These are phyloP conservation scores for Magnusiomyces suaveolens DNA, from an alignment of 1,139 yeast genomes.

Conservation along the genomic window DNA sequence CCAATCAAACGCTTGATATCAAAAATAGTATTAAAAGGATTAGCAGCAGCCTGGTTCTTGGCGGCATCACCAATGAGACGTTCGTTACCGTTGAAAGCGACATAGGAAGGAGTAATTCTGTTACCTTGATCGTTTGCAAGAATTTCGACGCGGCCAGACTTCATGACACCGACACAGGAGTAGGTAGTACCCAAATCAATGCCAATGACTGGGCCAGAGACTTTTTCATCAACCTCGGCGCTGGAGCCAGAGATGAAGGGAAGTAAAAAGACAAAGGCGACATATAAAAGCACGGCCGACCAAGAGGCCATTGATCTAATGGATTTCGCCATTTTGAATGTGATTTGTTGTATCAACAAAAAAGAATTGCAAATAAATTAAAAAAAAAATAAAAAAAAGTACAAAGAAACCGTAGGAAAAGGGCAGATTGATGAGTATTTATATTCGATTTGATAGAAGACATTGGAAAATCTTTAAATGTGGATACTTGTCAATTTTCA, in stretches of 20 bases:
- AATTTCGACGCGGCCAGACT: conserved; percentile 82
- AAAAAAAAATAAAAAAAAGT: conserved; percentile 3
- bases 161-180: conserved; percentile 93
- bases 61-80: too few relatives aligned
- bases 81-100: too few relatives aligned
- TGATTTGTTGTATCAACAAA: conserved; percentile 17
- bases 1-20: conserved; percentile 86
- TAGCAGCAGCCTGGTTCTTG: conserved; percentile 82
- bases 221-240: conserved; percentile 39
- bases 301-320: conserved; percentile 39
- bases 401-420: conserved; percentile 4
- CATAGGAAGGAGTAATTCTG: too few relatives aligned
- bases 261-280: conserved; percentile 46
- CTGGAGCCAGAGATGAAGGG: conserved; percentile 47
- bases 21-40: conserved; percentile 69
- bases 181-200: conserved; percentile 85
- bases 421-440: too few relatives aligned
- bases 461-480: too few relatives aligned
- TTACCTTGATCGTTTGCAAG: conserved; percentile 92
- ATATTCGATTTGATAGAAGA: too few relatives aligned
- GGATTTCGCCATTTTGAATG: conserved; percentile 23
- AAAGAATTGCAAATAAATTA: not conserved
- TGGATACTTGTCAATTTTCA: too few relatives aligned
- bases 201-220: conserved; percentile 67
- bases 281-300: conserved; percentile 44